Evolutionary conservation across 2,329 filamentous ascomycete genomes (phyloP).

Genomic region (Cephalotrichum gorgonifer): DNA sequence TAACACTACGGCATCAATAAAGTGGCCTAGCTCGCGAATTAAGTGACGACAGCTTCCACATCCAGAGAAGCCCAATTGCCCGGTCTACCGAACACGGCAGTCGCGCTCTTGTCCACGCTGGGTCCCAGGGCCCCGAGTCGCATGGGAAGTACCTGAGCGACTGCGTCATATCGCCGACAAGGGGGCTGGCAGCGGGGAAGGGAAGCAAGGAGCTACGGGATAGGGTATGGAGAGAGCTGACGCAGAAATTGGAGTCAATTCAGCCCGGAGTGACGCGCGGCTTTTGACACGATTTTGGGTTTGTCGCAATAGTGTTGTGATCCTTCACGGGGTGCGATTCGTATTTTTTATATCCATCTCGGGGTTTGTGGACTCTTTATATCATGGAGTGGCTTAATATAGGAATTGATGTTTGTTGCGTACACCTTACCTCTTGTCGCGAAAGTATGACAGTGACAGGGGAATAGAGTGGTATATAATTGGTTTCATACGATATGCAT

Average conservation of each 20-base stretch:
- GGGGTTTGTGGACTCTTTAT: too few relatives aligned
- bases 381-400: too few relatives aligned
- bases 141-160: conserved; percentile 31
- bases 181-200: conserved; percentile 16
- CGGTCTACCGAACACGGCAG: conserved; percentile 27
- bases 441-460: too few relatives aligned
- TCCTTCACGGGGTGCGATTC: too few relatives aligned
- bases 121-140: conserved; percentile 22
- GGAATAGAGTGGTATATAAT: too few relatives aligned
- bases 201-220: conserved; percentile 24
- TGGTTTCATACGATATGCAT: too few relatives aligned
- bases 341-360: too few relatives aligned
- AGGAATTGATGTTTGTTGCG: too few relatives aligned
- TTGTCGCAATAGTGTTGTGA: too few relatives aligned
- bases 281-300: too few relatives aligned
- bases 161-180: conserved; percentile 15
- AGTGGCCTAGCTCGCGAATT: conserved; percentile 16
- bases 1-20: conserved; percentile 18
- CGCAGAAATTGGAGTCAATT: conserved; percentile 28
- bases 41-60: conserved; percentile 2
- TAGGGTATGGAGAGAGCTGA: conserved; percentile 30
- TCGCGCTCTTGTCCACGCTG: conserved; percentile 26
- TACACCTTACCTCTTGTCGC: too few relatives aligned
- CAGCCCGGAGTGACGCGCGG: conserved; percentile 23
- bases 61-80: conserved; percentile 14